These are phyloP conservation scores for Ustilago sp. DNA, from an alignment of 1,284 basidiomycete genomes.

Conservation along the genomic window DNA sequence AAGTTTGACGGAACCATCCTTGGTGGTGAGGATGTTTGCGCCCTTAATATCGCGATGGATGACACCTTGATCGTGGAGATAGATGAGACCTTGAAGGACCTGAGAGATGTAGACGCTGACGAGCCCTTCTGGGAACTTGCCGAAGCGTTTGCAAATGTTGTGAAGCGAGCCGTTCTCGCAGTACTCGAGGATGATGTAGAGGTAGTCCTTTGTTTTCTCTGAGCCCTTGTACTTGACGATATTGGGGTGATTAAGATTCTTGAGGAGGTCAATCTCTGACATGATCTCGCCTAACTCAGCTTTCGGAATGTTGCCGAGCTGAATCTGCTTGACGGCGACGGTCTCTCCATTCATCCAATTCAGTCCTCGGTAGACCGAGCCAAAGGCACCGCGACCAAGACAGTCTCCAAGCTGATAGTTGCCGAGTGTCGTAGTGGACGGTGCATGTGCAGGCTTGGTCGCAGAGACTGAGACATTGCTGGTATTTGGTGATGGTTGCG, in stretches of 20 bases:
- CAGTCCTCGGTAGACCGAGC: conserved; percentile 90
- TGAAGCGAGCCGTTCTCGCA: conserved; percentile 98
- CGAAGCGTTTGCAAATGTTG: conserved; percentile 94
- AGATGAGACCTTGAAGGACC: conserved; percentile 71
- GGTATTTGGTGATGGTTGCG: conserved; percentile 1
- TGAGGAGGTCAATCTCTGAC: conserved; percentile 97
- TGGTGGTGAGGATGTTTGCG: conserved; percentile 74
- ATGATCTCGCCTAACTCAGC: conserved; percentile 95
- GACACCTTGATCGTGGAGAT: conserved; percentile 67
- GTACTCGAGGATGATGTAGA: conserved; percentile 98
- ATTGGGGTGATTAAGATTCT: conserved; percentile 91
- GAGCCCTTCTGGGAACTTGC: conserved; percentile 95
- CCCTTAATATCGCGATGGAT: conserved; percentile 66
- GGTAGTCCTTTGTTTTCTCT: conserved; percentile 89
- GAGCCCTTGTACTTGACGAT: conserved; percentile 99
- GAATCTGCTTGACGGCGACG: conserved; percentile 70
- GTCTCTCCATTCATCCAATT: conserved; percentile 88
- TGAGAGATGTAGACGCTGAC: conserved; percentile 97
- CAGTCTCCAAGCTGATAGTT: conserved; percentile 80
- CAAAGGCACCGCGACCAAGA: conserved; percentile 92
- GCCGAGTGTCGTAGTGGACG: conserved; percentile 21
- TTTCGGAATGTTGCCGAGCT: conserved; percentile 90
- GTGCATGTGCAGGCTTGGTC: background rate
- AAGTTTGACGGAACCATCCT: conserved; percentile 73
- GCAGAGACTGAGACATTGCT: background rate